Evolutionary conservation across 257 asterid species (phyloP).

Genomic region (Plantago ovata): DNA sequence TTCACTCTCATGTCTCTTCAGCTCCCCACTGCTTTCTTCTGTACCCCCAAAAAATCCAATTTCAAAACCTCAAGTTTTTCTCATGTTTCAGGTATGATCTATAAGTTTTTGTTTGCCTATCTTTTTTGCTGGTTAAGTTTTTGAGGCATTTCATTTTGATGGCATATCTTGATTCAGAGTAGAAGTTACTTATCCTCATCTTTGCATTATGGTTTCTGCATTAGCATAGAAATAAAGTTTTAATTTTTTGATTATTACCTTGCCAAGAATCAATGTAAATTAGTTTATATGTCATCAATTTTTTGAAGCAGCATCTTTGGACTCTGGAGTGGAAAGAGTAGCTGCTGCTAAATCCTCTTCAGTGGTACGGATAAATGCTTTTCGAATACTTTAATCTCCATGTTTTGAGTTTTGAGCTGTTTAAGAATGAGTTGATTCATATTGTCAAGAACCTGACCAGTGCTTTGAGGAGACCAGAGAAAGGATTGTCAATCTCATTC

Average conservation of each 20-base stretch:
- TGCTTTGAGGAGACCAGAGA: constrained; percentile 45
- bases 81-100: constrained; percentile 25
- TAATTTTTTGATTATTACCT: no score
- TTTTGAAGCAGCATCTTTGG: constrained; percentile 42
- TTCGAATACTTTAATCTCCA: background rate
- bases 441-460: constrained; percentile 30
- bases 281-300: background rate
- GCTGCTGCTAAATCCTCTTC: constrained; percentile 25
- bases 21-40: constrained; percentile 12
- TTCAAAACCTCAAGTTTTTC: constrained; percentile 7
- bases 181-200: no score
- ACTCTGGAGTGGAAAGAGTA: constrained; percentile 23
- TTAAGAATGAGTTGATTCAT: constrained; percentile 14
- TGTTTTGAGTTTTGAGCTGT: background rate
- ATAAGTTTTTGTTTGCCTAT: background rate
- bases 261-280: no score
- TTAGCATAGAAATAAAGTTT: no score
- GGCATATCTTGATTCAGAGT: no score
- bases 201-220: no score
- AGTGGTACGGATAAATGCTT: constrained; percentile 17
- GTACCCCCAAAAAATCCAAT: constrained; percentile 19
- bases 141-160: no score
- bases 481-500: constrained; percentile 51
- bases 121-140: background rate
- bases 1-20: constrained; percentile 30